Percentiles rank a stretch among this genome's conserved stretches.
Evolutionary conservation across 208 protist genomes (phyloP).

Genomic region (Eutreptiella sp.): DNA sequence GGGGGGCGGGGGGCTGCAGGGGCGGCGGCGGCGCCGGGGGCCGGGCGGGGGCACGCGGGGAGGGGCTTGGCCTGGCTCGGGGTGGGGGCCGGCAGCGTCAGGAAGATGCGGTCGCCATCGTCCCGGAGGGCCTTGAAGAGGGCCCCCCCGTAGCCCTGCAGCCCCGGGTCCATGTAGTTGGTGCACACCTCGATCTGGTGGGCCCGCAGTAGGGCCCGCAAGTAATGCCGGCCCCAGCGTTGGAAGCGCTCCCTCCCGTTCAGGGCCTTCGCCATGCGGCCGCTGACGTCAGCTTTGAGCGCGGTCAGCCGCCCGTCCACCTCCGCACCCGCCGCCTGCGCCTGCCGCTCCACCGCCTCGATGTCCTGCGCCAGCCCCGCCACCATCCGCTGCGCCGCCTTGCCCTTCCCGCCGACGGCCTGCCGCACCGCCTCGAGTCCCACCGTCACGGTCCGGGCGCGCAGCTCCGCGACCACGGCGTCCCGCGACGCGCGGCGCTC

Average conservation of each 20-base stretch:
- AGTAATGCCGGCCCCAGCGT: constrained; percentile 48
- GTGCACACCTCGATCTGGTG: constrained; percentile 47
- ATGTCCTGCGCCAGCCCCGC: too few species aligned
- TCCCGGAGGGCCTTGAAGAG: constrained; percentile 40
- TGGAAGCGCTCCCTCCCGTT: constrained; percentile 33
- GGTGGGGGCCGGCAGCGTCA: constrained; percentile 41
- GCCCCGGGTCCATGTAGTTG: constrained; percentile 58
- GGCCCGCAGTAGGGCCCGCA: constrained; percentile 32
- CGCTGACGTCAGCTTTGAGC: constrained; percentile 17
- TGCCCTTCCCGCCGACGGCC: too few species aligned
- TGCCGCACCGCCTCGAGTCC: too few species aligned
- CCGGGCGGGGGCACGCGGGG: too few species aligned
- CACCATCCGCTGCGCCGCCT: too few species aligned
- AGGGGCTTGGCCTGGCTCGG: too few species aligned
- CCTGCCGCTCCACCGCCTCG: too few species aligned
- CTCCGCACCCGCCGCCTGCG: background rate
- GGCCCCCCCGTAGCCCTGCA: constrained; percentile 49
- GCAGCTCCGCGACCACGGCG: too few species aligned
- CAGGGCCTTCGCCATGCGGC: constrained; percentile 34
- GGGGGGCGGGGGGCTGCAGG: too few species aligned
- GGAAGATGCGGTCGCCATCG: constrained; percentile 45
- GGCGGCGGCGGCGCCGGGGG: too few species aligned
- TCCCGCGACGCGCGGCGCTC: too few species aligned
- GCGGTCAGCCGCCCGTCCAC: background rate
- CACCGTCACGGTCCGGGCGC: too few species aligned